A percentile compares a stretch with the other conserved stretches of the same genome.
Conservation (phyloP, 1,284 basidiomycete genomes). For the Erythrobasidium hasegawianum region DNA sequence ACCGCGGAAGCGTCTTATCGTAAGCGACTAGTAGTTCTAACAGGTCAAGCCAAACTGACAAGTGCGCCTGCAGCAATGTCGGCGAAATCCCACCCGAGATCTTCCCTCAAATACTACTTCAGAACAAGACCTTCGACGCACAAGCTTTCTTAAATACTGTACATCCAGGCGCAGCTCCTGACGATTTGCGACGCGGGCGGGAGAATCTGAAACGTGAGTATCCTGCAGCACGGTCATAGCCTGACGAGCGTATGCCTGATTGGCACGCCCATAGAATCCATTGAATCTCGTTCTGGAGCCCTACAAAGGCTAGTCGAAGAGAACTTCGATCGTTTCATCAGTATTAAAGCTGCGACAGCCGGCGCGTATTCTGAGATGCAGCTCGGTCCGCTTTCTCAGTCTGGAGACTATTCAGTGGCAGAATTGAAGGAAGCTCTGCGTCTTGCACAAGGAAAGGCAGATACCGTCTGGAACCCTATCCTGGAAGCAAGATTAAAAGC, state of each 20-base stretch:
- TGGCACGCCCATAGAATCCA: conserved; percentile 53
- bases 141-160: conserved; percentile 86
- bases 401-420: conserved; percentile 75
- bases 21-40: conserved; percentile 28
- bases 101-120: conserved; percentile 59
- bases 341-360: conserved; percentile 93
- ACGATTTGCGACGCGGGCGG: conserved; percentile 73
- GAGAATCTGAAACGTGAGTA: conserved; percentile 38
- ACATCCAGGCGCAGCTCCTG: conserved; percentile 93
- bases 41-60: neutral
- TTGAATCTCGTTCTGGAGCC: conserved; percentile 86
- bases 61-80: conserved; percentile 18
- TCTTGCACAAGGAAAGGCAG: conserved; percentile 69
- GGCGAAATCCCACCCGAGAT: conserved; percentile 39
- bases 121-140: conserved; percentile 93
- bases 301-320: conserved; percentile 92
- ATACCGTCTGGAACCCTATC: conserved; percentile 93
- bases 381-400: conserved; percentile 74
- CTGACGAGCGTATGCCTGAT: too few relatives aligned
- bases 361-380: conserved; percentile 91
- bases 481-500: conserved; percentile 94
- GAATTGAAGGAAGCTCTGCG: conserved; percentile 70
- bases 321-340: conserved; percentile 96
- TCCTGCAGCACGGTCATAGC: too few relatives aligned
- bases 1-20: conserved; percentile 40